Conservation (phyloP, 148 eudicot genomes). For the Tetragonia tetragonoides region DNA sequence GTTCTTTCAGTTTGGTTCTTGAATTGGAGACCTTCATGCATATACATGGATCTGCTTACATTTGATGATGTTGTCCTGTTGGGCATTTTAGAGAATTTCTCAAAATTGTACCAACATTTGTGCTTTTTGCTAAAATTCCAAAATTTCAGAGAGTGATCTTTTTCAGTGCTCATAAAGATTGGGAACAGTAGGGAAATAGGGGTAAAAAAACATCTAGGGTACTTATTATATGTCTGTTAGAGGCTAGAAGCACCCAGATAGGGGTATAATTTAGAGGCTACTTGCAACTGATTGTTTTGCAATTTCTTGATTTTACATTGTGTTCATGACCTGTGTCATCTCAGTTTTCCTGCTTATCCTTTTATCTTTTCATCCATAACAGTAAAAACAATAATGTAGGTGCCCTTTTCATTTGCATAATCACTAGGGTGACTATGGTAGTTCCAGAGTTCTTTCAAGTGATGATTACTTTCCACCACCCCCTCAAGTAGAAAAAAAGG, state of each 20-base stretch:
- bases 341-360: not conserved
- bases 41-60: constrained; percentile 1
- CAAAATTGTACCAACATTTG: constrained; percentile 4
- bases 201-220: not conserved
- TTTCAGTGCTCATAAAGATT: not conserved
- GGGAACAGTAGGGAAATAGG: not conserved
- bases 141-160: not conserved
- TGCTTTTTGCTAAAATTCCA: constrained; percentile 10
- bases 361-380: not conserved
- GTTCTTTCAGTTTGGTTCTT: constrained; percentile 15
- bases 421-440: constrained; percentile 14
- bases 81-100: constrained; percentile 3
- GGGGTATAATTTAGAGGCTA: no score
- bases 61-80: constrained; percentile 1
- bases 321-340: not conserved
- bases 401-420: constrained; percentile 19
- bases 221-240: not conserved
- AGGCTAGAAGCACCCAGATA: no score
- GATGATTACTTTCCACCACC: constrained; percentile 18
- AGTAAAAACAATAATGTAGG: constrained; percentile 17
- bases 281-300: not conserved
- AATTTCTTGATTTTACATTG: not conserved
- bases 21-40: constrained; percentile 12
- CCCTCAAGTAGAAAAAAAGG: not conserved
- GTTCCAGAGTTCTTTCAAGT: constrained; percentile 2